Evolutionary conservation across 148 eudicot species (phyloP).

Genomic region (Polygonum aviculare): DNA sequence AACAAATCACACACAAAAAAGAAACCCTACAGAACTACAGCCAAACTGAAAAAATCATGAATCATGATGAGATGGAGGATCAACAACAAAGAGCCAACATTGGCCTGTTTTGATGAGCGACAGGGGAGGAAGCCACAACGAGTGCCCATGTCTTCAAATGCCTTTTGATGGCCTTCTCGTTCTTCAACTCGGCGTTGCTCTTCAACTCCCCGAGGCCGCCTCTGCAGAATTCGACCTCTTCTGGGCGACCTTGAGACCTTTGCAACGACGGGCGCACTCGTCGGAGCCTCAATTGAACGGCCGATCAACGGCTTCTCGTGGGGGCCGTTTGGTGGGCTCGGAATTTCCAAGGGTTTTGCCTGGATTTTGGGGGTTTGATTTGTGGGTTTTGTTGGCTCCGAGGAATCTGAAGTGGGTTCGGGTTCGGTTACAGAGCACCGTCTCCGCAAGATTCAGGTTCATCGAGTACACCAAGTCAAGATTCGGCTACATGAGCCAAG

Average conservation of each 20-base stretch:
- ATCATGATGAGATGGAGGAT: background rate
- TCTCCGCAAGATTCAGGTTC: slow-evolving; percentile 37
- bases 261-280: background rate
- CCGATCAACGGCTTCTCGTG: background rate
- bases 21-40: background rate
- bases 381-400: background rate
- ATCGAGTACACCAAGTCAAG: slow-evolving; percentile 52
- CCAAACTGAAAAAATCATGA: background rate
- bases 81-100: slow-evolving; percentile 5
- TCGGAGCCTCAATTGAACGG: background rate
- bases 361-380: background rate
- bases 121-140: slow-evolving; percentile 14
- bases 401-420: background rate
- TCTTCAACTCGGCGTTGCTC: background rate
- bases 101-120: background rate
- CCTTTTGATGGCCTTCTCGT: slow-evolving; percentile 9
- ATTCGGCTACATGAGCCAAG: slow-evolving; percentile 41
- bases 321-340: background rate
- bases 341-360: background rate
- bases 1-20: background rate
- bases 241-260: slow-evolving; percentile 1
- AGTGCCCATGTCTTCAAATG: slow-evolving; percentile 21
- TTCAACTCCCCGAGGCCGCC: background rate
- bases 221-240: background rate
- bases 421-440: slow-evolving; percentile 29